phyloP scores from a whole-genome alignment of 228 moss, liverwort and hornwort species.

The Sphagnum magellanicum region DNA sequence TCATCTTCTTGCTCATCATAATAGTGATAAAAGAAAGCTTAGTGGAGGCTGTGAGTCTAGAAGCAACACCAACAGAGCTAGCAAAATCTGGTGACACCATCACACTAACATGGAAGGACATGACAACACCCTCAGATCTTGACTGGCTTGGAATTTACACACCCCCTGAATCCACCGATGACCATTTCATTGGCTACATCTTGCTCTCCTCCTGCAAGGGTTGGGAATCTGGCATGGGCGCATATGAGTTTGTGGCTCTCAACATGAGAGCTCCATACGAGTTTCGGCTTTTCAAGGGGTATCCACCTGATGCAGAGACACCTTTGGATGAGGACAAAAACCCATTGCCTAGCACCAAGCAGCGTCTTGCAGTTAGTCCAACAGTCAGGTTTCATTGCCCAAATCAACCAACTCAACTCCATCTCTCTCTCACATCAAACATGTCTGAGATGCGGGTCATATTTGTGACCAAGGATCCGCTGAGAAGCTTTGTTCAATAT shows the following conservation, averaged over 20 bases:
- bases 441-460: constrained; percentile 42
- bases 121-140: constrained; percentile 29
- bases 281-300: constrained; percentile 37
- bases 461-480: constrained; percentile 45
- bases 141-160: constrained; percentile 56
- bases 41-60: constrained; percentile 24
- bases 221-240: constrained; percentile 39
- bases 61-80: constrained; percentile 22
- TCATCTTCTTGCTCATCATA: constrained; percentile 20
- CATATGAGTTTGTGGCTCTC: constrained; percentile 30
- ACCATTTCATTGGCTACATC: constrained; percentile 57
- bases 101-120: constrained; percentile 31
- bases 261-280: constrained; percentile 54
- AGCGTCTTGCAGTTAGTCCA: constrained; percentile 16
- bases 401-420: constrained; percentile 61
- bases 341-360: constrained; percentile 25
- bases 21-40: constrained; percentile 25
- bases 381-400: constrained; percentile 32
- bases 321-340: constrained; percentile 38
- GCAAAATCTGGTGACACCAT: constrained; percentile 39
- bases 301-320: neutral
- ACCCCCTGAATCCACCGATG: constrained; percentile 39
- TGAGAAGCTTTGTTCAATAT: constrained; percentile 29
- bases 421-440: constrained; percentile 37
- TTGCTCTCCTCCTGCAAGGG: constrained; percentile 27